A percentile compares a stretch with the other conserved stretches of the same genome.
phyloP scores from a whole-genome alignment of 208 protist genomes.

The Strigomonas culicis region DNA sequence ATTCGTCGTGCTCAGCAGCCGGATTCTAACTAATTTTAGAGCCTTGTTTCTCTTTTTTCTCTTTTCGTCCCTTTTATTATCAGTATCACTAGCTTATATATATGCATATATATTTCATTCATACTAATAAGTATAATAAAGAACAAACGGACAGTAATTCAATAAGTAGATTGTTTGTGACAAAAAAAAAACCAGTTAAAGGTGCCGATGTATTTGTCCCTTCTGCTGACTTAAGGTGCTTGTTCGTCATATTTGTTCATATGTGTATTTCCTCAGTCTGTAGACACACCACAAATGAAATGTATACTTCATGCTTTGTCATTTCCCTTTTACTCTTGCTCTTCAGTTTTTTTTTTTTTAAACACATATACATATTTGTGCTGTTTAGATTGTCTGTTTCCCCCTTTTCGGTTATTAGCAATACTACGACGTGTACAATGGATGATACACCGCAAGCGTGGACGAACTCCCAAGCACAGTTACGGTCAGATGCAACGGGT shows the following conservation, averaged over 20 bases:
- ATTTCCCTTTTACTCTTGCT: background rate
- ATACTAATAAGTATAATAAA: background rate
- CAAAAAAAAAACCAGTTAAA: background rate
- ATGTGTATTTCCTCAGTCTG: too few species aligned
- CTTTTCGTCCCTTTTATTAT: background rate
- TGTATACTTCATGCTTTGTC: background rate
- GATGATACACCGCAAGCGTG: constrained; percentile 28
- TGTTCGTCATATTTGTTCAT: too few species aligned
- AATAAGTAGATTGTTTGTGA: constrained; percentile 1
- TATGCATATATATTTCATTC: background rate
- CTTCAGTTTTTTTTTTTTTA: constrained; percentile 2
- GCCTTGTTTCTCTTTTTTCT: background rate
- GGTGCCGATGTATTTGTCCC: too few species aligned
- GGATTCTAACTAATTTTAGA: background rate
- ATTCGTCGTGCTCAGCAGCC: constrained; percentile 65
- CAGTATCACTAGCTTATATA: background rate
- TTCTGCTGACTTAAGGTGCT: too few species aligned
- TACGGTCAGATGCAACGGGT: constrained; percentile 23
- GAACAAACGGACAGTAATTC: background rate
- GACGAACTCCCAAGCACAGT: constrained; percentile 36
- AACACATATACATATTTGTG: background rate
- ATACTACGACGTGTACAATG: background rate
- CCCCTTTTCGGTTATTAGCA: background rate
- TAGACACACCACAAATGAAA: background rate
- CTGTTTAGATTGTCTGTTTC: background rate